These are phyloP conservation scores for Teunomyces atbi DNA, from an alignment of 805 yeast species.

Conservation along the genomic window DNA sequence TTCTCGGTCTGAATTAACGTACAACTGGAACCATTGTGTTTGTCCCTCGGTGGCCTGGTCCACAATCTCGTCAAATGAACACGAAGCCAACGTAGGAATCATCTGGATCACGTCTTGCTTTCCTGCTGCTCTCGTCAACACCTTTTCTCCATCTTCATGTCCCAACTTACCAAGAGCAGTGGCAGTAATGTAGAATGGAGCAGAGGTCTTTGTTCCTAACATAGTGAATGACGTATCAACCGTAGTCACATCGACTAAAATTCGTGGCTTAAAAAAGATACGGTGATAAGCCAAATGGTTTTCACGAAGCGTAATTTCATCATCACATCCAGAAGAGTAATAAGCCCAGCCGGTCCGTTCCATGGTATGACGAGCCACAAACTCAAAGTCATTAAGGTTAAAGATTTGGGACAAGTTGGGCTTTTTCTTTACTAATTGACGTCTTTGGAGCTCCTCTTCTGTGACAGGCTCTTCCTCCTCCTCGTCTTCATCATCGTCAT, in stretches of 20 bases:
- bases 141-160: conserved; percentile 89
- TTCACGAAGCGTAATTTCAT: conserved; percentile 85
- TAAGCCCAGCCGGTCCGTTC: conserved; percentile 86
- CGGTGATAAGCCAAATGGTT: conserved; percentile 89
- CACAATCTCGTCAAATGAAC: conserved; percentile 81
- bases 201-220: conserved; percentile 66
- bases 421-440: conserved; percentile 35
- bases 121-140: conserved; percentile 80
- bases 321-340: conserved; percentile 89
- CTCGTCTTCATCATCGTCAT: conserved; percentile 27
- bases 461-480: conserved; percentile 38
- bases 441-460: conserved; percentile 24
- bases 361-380: conserved; percentile 76
- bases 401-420: conserved; percentile 72
- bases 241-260: conserved; percentile 75
- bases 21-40: conserved; percentile 50
- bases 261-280: conserved; percentile 80
- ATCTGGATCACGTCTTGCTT: conserved; percentile 71
- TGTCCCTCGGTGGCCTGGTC: conserved; percentile 58
- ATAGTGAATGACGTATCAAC: conserved; percentile 70
- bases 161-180: conserved; percentile 92
- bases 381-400: conserved; percentile 84
- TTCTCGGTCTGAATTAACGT: conserved; percentile 41
- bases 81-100: conserved; percentile 91
- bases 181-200: conserved; percentile 88